Conservation (phyloP, 164 flowering plant species). For the Stephania cephalantha region DNA sequence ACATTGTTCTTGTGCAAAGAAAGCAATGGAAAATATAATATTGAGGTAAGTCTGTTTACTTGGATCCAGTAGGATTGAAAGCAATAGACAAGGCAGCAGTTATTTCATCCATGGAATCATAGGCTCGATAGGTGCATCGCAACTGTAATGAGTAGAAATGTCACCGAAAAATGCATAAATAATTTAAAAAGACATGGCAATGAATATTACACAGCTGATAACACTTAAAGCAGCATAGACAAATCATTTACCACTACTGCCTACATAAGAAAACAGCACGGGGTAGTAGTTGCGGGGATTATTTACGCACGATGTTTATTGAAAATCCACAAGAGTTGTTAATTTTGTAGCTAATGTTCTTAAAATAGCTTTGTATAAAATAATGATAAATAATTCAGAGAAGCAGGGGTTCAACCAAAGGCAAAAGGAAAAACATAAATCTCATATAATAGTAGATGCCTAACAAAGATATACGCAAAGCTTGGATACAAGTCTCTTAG, state of each 20-base stretch:
- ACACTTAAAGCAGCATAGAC: not conserved
- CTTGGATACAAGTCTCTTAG: not conserved
- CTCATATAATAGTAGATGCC: not conserved
- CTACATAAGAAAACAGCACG: not conserved
- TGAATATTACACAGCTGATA: not conserved
- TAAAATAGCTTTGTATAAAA: too few species aligned
- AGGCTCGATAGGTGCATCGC: slow-evolving; percentile 94
- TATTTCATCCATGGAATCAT: slow-evolving; percentile 95
- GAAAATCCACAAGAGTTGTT: not conserved
- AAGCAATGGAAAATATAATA: not conserved
- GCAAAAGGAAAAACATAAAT: not conserved
- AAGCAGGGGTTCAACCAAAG: not conserved
- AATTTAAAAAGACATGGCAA: not conserved
- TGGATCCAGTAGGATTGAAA: slow-evolving; percentile 72
- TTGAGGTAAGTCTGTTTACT: slow-evolving; percentile 31
- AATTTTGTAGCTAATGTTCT: not conserved
- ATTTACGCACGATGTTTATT: not conserved
- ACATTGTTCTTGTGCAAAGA: not conserved
- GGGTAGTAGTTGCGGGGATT: not conserved
- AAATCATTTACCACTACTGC: not conserved
- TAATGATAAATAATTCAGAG: too few species aligned
- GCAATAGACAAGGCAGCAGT: slow-evolving; percentile 87
- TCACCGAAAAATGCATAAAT: not conserved
- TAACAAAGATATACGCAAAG: not conserved
- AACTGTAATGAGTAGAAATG: slow-evolving; percentile 42